These are phyloP conservation scores for Ceratobasidium sp. DNA, from an alignment of 1,284 basidiomycete species.

Conservation along the genomic window DNA sequence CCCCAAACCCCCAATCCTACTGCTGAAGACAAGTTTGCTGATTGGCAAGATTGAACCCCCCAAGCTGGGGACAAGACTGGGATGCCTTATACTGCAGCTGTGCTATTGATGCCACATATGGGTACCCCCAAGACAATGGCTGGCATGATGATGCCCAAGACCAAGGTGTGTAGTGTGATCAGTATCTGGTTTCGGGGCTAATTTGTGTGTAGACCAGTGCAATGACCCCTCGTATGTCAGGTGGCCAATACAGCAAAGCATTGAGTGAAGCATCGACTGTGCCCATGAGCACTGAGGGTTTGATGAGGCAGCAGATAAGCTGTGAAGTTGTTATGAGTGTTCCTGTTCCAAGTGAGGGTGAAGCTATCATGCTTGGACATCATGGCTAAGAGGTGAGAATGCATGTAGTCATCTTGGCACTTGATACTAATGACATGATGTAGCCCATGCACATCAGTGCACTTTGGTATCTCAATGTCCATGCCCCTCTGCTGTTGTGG, in stretches of 20 bases:
- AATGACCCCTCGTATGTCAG: conserved; percentile 24
- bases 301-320: conserved; percentile 38
- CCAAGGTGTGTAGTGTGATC: conserved; percentile 3
- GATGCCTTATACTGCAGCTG: conserved; percentile 18
- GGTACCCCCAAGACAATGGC: conserved; percentile 3
- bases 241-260: conserved; percentile 29
- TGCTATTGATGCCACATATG: conserved; percentile 22
- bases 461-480: conserved; percentile 88
- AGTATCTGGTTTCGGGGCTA: not conserved
- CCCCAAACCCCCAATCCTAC: conserved; percentile 33
- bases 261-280: conserved; percentile 40
- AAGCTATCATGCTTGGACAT: conserved; percentile 34
- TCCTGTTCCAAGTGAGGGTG: conserved; percentile 35
- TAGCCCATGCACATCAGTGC: conserved; percentile 82
- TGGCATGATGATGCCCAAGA: conserved; percentile 24
- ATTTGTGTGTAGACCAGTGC: conserved; percentile 4
- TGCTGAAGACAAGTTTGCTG: conserved; percentile 39
- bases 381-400: conserved; percentile 30
- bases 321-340: conserved; percentile 36
- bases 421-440: conserved; percentile 39
- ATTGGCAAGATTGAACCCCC: conserved; percentile 35
- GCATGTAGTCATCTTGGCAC: conserved; percentile 7
- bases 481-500: conserved; percentile 73
- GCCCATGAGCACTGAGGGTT: conserved; percentile 36
- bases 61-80: conserved; percentile 20